Base-by-base conservation (phyloP, 192 early-diverging fungal genomes). In the Backusella tarrabulga region DNA sequence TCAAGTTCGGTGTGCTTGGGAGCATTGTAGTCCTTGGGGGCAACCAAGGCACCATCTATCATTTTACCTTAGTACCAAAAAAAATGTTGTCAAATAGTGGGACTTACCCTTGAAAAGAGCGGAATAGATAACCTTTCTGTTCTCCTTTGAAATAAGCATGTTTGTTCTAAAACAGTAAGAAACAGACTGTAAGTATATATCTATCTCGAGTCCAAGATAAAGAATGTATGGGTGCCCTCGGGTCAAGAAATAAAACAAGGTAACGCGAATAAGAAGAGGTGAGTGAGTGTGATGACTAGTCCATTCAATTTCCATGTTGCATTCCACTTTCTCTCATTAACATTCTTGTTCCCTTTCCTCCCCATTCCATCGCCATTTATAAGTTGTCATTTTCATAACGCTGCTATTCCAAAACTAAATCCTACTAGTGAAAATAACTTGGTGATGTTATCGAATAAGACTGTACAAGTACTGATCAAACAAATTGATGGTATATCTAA, bases 1-100 rank as follows among this genome's bases (percentile, higher is more conserved):
- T 96, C 92, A 84, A 99, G 91, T 76, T 99, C 97, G 77, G 91
- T 85, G 91, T 99, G 98, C 87, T 95, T 96, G 80, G 94, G 88
- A 35, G 91, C 90, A 87, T 99, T 96, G 92, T 90, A 98, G 91
- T 99, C 97, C 92, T 99, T 99, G 90, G 97, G 93, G 87, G 97
- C 98, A 74, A 98, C 97, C 82, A 99, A 88, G 83, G 97, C 97
- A 78, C 98, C 98, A 87, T 99, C 98, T 90, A 26, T 75, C 17
- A n/a, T 50, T 50, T 14, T 14, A 3, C 14, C 4, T 44, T 44
- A 44, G 12, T 44, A 14, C 42, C 32, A 32, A 3, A 32, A 32
- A 32, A 32, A 32, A 3, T 42, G 36, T 40, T 11, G 32, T 3
- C 32, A 32, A 32, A 12, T 40, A 40, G 17, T 19, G 19, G 2